Evolutionary conservation across 805 yeast species (phyloP).

Genomic region (Lipomyces spencermartinsiae): DNA sequence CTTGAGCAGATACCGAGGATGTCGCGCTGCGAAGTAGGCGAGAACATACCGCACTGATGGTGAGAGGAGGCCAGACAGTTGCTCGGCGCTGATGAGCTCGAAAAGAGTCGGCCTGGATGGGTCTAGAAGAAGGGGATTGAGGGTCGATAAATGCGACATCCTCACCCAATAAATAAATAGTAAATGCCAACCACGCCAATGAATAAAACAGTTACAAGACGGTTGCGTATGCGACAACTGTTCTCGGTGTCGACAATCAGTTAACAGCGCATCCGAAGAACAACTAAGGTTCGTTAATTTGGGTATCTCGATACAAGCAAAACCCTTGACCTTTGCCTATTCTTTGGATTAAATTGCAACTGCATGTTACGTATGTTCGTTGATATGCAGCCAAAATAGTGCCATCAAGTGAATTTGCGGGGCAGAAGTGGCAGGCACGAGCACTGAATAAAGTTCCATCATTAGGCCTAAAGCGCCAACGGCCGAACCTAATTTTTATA

Average conservation of each 20-base stretch:
- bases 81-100: slow-evolving; percentile 82
- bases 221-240: neutral
- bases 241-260: too few relatives aligned
- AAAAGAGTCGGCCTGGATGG: slow-evolving; percentile 83
- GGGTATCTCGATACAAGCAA: too few relatives aligned
- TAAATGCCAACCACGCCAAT: neutral
- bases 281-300: too few relatives aligned
- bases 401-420: neutral
- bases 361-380: too few relatives aligned
- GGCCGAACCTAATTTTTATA: neutral
- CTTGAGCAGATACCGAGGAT: slow-evolving; percentile 71
- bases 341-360: too few relatives aligned
- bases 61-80: slow-evolving; percentile 75
- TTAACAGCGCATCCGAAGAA: too few relatives aligned
- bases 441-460: neutral
- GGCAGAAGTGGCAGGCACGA: neutral
- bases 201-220: neutral
- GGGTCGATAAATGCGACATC: slow-evolving; percentile 46
- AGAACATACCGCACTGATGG: slow-evolving; percentile 83
- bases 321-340: too few relatives aligned
- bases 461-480: neutral
- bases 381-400: neutral
- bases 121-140: slow-evolving; percentile 78
- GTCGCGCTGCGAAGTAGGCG: slow-evolving; percentile 77
- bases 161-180: too few relatives aligned